Percentiles rank a stretch among this genome's conserved stretches.
Conservation (phyloP, 129 eudicot species). For the Kitagawia praeruptora region DNA sequence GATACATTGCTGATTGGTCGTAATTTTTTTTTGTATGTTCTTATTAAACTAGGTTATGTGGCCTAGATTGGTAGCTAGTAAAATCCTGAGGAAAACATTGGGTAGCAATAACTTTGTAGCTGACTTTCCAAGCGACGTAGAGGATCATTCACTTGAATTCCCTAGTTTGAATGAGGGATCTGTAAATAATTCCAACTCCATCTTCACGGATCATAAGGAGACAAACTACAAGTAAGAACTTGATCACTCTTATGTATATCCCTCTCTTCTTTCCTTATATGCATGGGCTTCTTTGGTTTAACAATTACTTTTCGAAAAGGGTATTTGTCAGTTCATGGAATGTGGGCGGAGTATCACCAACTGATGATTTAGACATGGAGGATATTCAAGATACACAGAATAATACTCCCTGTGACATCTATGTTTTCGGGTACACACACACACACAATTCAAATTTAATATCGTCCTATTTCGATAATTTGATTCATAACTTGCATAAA, state of each 20-base stretch:
- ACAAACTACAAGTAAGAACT: constrained; percentile 38
- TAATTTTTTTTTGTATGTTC: background rate
- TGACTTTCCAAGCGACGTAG: constrained; percentile 32
- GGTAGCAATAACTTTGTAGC: constrained; percentile 45
- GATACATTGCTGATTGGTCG: background rate
- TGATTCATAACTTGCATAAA: background rate
- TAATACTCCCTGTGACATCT: constrained; percentile 36
- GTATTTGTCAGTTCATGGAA: constrained; percentile 64
- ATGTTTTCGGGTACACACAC: constrained; percentile 44
- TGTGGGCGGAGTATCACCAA: constrained; percentile 56
- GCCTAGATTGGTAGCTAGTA: constrained; percentile 51
- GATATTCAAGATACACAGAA: constrained; percentile 37
- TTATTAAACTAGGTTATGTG: constrained; percentile 35
- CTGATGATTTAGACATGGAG: constrained; percentile 37
- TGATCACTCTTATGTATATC: background rate
- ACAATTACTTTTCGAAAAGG: constrained; percentile 19
- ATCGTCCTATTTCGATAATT: background rate
- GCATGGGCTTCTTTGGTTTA: background rate
- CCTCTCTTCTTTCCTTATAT: background rate
- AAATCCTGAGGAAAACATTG: constrained; percentile 32
- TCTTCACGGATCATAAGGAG: constrained; percentile 18
- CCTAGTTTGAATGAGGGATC: constrained; percentile 20
- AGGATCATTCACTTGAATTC: constrained; percentile 29
- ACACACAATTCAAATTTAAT: background rate
- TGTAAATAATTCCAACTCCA: background rate